Conservation (phyloP, 495 filamentous ascomycete genomes). For the Penicillium goetzii region DNA sequence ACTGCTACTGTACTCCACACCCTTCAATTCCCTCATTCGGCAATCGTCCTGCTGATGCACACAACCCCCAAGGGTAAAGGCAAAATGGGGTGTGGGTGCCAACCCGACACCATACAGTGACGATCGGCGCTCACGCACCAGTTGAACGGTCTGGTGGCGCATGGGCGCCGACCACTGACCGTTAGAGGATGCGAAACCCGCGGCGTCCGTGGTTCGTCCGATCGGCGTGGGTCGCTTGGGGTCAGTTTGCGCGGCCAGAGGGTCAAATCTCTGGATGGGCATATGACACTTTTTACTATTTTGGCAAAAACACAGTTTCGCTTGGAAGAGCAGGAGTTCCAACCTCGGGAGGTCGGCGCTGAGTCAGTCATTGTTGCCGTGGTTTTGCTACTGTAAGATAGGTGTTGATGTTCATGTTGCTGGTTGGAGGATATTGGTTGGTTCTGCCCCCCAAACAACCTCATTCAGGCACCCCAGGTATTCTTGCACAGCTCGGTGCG, state of each 20-base stretch:
- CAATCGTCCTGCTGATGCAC: background rate
- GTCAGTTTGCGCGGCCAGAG: slow-evolving; percentile 20
- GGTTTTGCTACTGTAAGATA: no score
- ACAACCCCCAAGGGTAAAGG: background rate
- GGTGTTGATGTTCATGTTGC: background rate
- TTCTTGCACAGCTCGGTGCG: background rate
- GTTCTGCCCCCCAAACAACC: background rate
- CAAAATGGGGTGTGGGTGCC: slow-evolving; percentile 9
- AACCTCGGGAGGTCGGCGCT: background rate
- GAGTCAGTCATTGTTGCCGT: background rate
- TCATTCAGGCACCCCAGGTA: background rate
- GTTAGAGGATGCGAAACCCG: slow-evolving; percentile 15
- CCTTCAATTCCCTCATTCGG: background rate
- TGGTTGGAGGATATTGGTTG: background rate
- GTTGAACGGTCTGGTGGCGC: slow-evolving; percentile 22
- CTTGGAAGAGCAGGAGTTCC: background rate
- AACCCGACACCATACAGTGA: background rate
- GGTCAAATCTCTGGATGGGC: slow-evolving; percentile 2
- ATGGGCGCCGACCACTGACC: slow-evolving; percentile 23
- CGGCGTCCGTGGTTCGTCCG: slow-evolving; percentile 18
- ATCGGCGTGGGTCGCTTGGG: slow-evolving; percentile 19
- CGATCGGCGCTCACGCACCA: slow-evolving; percentile 19
- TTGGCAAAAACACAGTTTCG: background rate
- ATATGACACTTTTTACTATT: background rate
- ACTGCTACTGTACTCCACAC: slow-evolving; percentile 1